These are phyloP conservation scores for Podospora comata DNA, from an alignment of 495 filamentous ascomycete species.

Conservation along the genomic window DNA sequence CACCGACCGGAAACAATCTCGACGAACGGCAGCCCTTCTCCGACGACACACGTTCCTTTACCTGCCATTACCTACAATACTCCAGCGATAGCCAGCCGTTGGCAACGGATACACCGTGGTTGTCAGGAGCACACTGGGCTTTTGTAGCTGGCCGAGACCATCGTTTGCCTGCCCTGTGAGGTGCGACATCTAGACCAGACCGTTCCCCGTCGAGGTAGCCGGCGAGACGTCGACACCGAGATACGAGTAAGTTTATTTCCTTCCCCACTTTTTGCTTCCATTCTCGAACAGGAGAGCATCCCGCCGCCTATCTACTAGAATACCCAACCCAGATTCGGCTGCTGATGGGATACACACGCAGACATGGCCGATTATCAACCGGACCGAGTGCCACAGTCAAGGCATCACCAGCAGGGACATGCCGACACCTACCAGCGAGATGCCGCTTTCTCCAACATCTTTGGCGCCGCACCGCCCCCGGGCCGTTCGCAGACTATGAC, in stretches of 20 bases:
- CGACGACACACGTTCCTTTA: background rate
- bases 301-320: conserved; percentile 7
- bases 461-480: conserved; percentile 80
- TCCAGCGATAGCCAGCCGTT: background rate
- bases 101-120: background rate
- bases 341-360: conserved; percentile 13
- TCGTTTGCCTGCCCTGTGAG: background rate
- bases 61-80: conserved; percentile 3
- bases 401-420: conserved; percentile 56
- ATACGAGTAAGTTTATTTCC: conserved; percentile 29
- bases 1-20: conserved; percentile 22
- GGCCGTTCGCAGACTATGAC: conserved; percentile 87
- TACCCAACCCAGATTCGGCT: background rate
- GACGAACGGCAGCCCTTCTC: conserved; percentile 5
- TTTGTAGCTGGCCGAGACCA: background rate
- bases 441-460: conserved; percentile 94
- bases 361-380: conserved; percentile 86
- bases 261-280: conserved; percentile 32
- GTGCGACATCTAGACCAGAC: conserved; percentile 2
- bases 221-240: conserved; percentile 23
- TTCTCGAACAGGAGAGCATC: conserved; percentile 15
- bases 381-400: conserved; percentile 62
- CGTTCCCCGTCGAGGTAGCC: conserved; percentile 12
- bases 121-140: background rate
- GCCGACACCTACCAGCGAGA: conserved; percentile 77